Percentiles rank a stretch among this genome's conserved stretches.
These are phyloP conservation scores for Trichomonas gallinae DNA, from an alignment of 208 protist genomes.

Conservation along the genomic window DNA sequence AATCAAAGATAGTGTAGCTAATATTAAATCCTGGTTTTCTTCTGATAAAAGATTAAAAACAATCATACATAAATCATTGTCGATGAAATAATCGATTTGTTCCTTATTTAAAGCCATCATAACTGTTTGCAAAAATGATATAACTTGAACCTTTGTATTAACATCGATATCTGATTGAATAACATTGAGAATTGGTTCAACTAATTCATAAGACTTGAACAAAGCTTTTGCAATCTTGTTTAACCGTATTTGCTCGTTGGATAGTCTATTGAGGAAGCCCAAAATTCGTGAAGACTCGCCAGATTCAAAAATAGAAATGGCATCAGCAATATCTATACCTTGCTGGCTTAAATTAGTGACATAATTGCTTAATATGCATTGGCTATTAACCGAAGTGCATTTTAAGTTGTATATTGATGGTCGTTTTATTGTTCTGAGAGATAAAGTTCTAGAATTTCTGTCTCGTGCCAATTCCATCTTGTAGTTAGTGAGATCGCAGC, in stretches of 20 bases:
- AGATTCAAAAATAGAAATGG: not conserved
- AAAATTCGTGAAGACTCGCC: not conserved
- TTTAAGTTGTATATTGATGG: not conserved
- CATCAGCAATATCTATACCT: not conserved
- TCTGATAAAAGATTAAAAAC: not conserved
- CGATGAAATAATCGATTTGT: not conserved
- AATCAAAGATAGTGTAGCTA: not conserved
- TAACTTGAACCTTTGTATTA: not conserved
- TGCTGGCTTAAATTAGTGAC: not conserved
- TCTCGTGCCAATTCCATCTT: not conserved
- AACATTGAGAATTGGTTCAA: not conserved
- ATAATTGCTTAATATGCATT: not conserved
- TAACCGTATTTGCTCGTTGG: not conserved
- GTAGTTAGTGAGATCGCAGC: not conserved
- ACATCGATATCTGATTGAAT: not conserved
- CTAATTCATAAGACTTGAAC: not conserved
- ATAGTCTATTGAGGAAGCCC: not conserved
- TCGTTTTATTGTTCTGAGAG: not conserved
- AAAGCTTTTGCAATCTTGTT: not conserved
- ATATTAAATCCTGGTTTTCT: not conserved
- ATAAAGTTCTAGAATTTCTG: not conserved
- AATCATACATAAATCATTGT: not conserved
- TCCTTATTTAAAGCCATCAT: not conserved
- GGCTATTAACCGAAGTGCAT: too few species aligned
- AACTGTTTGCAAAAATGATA: not conserved